Conservation (phyloP, 768 basidiomycete genomes). For the Tylopilus rubrobrunneus region DNA sequence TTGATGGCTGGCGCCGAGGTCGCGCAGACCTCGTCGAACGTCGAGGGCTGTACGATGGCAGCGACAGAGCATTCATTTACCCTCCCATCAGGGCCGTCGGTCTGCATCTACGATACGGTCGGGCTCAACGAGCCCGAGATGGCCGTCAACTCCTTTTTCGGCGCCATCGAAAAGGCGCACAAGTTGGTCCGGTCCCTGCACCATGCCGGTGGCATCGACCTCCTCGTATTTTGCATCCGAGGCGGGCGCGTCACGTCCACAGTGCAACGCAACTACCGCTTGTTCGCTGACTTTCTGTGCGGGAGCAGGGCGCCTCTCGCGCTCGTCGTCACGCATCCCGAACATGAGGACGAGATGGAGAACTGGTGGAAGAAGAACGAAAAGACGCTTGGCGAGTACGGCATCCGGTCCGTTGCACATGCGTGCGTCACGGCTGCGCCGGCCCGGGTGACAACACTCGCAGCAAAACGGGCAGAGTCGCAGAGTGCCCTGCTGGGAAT, state of each 20-base stretch:
- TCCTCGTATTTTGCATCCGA: conserved; percentile 14
- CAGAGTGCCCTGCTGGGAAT: not conserved
- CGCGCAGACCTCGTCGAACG: not conserved
- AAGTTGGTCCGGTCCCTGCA: conserved; percentile 2
- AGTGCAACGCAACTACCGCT: conserved; percentile 8
- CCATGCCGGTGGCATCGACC: conserved; percentile 7
- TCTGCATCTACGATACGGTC: conserved; percentile 6
- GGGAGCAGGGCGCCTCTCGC: conserved; percentile 7
- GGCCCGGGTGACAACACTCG: not conserved
- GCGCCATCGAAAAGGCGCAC: conserved; percentile 11
- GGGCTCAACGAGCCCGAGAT: conserved; percentile 8
- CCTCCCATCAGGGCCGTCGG: not conserved
- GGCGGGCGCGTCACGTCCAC: conserved; percentile 2
- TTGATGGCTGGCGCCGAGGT: not conserved
- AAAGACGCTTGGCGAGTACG: not conserved
- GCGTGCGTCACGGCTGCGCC: conserved; percentile 11
- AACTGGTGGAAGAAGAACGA: conserved; percentile 12
- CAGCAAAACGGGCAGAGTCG: conserved; percentile 3
- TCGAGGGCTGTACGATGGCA: not conserved
- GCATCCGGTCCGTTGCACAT: conserved; percentile 2
- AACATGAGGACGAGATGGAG: conserved; percentile 6
- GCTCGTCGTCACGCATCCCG: conserved; percentile 11
- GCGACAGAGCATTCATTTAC: not conserved
- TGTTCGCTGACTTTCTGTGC: conserved; percentile 15
- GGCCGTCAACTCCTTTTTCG: not conserved